Conservation (phyloP, 208 protist species). For the Acanthamoeba sp. region DNA sequence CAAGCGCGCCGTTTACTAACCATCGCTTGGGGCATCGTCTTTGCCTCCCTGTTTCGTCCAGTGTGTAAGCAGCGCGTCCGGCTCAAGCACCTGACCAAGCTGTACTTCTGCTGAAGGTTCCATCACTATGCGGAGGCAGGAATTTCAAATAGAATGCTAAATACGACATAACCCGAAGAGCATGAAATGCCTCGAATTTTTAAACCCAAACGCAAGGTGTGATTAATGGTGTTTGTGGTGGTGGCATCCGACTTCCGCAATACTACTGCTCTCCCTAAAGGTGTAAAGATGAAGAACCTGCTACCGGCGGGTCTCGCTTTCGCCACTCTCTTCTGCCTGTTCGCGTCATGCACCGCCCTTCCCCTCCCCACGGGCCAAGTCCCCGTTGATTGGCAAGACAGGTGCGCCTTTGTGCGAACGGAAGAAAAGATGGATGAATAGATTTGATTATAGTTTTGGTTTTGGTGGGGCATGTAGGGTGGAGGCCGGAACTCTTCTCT, state of each 20-base stretch:
- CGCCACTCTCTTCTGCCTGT: background rate
- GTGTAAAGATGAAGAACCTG: background rate
- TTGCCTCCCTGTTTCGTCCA: no score
- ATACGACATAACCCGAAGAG: no score
- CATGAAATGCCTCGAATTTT: no score
- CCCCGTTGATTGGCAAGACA: background rate
- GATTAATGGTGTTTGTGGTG: no score
- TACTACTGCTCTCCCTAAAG: no score
- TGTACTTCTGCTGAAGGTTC: background rate
- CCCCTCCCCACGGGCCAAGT: conserved; percentile 37
- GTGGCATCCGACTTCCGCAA: no score
- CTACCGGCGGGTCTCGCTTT: background rate
- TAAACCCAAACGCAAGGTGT: no score
- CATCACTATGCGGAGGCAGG: no score
- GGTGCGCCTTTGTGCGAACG: no score
- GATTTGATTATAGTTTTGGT: background rate
- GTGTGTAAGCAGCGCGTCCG: conserved; percentile 64
- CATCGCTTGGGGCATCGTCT: background rate
- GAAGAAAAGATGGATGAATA: background rate
- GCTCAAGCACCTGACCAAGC: conserved; percentile 56
- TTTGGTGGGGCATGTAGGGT: conserved; percentile 25
- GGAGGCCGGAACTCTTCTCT: conserved; percentile 23
- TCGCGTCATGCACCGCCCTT: background rate
- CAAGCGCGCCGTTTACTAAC: background rate
- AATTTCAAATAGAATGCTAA: no score